These are phyloP conservation scores for Begonia fuchsioides DNA, from an alignment of 306 rosid species.

Conservation along the genomic window DNA sequence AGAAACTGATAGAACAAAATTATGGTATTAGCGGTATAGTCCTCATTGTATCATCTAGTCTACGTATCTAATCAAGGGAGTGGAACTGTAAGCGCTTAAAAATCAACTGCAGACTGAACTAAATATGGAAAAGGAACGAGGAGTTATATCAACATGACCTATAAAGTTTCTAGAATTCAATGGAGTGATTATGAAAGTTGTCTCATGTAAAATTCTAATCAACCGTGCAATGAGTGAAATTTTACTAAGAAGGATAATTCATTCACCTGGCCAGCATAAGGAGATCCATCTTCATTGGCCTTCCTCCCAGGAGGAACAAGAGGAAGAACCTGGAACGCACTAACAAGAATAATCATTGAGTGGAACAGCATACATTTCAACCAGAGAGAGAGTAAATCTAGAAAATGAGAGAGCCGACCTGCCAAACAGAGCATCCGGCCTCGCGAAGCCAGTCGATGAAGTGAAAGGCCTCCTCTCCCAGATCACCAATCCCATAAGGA, in stretches of 20 bases:
- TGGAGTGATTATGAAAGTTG: too few species aligned
- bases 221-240: background rate
- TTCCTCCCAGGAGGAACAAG: slow-evolving; percentile 94
- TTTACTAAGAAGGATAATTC: background rate
- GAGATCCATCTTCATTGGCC: slow-evolving; percentile 76
- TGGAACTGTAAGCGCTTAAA: too few species aligned
- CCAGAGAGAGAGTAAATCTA: background rate
- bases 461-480: slow-evolving; percentile 65
- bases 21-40: too few species aligned
- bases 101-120: too few species aligned
- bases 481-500: slow-evolving; percentile 79
- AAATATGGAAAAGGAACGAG: too few species aligned
- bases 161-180: too few species aligned
- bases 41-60: too few species aligned
- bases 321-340: slow-evolving; percentile 55
- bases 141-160: too few species aligned
- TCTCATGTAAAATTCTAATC: too few species aligned
- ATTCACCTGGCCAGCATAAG: slow-evolving; percentile 51
- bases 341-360: background rate
- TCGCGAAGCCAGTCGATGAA: slow-evolving; percentile 76
- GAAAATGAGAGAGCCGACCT: slow-evolving; percentile 24
- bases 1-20: too few species aligned
- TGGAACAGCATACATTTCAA: background rate
- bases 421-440: slow-evolving; percentile 76
- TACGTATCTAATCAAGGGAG: too few species aligned